A percentile compares a stretch with the other conserved stretches of the same genome.
phyloP scores from a whole-genome alignment of 495 filamentous ascomycete genomes.

The Melanomma pulvis-pyrius region DNA sequence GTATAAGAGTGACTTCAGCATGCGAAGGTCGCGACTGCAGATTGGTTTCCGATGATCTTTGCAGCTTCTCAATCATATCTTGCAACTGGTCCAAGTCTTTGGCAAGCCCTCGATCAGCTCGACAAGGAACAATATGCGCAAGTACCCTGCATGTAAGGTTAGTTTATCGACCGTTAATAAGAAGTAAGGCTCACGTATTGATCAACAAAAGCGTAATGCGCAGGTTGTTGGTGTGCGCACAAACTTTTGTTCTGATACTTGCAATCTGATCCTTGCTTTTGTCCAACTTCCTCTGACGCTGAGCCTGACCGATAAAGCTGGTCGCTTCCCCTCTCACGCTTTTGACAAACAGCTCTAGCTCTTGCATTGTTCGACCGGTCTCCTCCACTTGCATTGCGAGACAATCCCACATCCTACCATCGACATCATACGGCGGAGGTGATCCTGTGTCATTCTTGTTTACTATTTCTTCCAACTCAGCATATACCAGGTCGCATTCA shows the following conservation, averaged over 20 bases:
- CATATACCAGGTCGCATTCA: conserved; percentile 40
- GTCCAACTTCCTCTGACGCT: conserved; percentile 25
- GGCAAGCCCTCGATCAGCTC: conserved; percentile 21
- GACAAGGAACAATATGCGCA: conserved; percentile 13
- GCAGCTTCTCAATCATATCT: conserved; percentile 25
- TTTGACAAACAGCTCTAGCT: conserved; percentile 22
- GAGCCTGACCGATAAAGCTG: conserved; percentile 11
- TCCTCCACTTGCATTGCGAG: conserved; percentile 37
- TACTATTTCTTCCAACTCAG: conserved; percentile 38
- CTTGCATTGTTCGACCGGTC: conserved; percentile 23
- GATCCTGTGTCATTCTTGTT: conserved; percentile 28
- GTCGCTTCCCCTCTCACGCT: conserved; percentile 13
- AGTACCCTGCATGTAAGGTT: conserved; percentile 21
- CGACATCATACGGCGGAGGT: conserved; percentile 30
- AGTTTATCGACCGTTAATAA: conserved; percentile 10
- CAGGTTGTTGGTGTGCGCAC: conserved; percentile 27
- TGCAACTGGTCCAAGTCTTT: conserved; percentile 21
- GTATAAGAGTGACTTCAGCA: conserved; percentile 24
- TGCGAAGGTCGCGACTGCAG: conserved; percentile 20
- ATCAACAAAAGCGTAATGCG: conserved; percentile 28
- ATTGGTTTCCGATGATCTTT: conserved; percentile 25
- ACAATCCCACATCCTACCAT: conserved; percentile 37
- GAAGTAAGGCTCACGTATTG: conserved; percentile 29
- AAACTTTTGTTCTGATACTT: conserved; percentile 16
- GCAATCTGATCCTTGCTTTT: conserved; percentile 11